These are phyloP conservation scores for Fusarium concolor DNA, from an alignment of 2,329 filamentous ascomycete genomes.

Conservation along the genomic window DNA sequence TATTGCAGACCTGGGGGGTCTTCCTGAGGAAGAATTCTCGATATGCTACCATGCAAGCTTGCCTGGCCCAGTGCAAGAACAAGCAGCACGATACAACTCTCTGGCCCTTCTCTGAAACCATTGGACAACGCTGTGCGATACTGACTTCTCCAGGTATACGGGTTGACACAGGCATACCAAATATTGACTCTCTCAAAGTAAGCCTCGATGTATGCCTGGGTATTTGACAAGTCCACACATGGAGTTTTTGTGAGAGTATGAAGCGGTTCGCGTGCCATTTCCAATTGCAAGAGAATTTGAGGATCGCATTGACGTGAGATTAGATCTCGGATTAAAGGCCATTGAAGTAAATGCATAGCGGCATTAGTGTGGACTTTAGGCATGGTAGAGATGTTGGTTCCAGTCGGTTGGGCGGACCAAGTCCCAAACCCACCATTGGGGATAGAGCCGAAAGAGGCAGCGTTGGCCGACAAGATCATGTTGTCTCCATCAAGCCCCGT, in stretches of 20 bases:
- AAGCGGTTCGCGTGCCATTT: slow-evolving; percentile 83
- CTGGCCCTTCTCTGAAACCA: slow-evolving; percentile 80
- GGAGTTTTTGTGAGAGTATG: slow-evolving; percentile 72
- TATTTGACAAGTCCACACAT: slow-evolving; percentile 79
- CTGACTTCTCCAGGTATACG: slow-evolving; percentile 81
- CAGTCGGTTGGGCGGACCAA: slow-evolving; percentile 68
- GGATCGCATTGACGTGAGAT: slow-evolving; percentile 83
- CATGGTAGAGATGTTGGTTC: slow-evolving; percentile 83
- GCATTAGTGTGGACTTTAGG: slow-evolving; percentile 86
- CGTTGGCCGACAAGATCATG: slow-evolving; percentile 58
- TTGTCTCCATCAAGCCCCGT: slow-evolving; percentile 69
- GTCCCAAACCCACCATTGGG: slow-evolving; percentile 76
- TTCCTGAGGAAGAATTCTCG: slow-evolving; percentile 73
- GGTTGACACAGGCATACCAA: slow-evolving; percentile 88
- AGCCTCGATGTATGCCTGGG: slow-evolving; percentile 78
- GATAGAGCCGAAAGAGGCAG: slow-evolving; percentile 64
- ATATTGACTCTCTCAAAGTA: slow-evolving; percentile 86
- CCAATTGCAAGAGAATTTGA: slow-evolving; percentile 82
- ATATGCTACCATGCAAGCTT: slow-evolving; percentile 80
- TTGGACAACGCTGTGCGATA: slow-evolving; percentile 80
- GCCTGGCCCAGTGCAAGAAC: slow-evolving; percentile 83
- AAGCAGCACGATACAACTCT: slow-evolving; percentile 84
- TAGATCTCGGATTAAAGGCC: slow-evolving; percentile 82
- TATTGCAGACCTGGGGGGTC: slow-evolving; percentile 82
- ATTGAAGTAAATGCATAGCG: slow-evolving; percentile 80